These are phyloP conservation scores for Aureobasidium uvarum DNA, from an alignment of 2,329 filamentous ascomycete species.

Conservation along the genomic window DNA sequence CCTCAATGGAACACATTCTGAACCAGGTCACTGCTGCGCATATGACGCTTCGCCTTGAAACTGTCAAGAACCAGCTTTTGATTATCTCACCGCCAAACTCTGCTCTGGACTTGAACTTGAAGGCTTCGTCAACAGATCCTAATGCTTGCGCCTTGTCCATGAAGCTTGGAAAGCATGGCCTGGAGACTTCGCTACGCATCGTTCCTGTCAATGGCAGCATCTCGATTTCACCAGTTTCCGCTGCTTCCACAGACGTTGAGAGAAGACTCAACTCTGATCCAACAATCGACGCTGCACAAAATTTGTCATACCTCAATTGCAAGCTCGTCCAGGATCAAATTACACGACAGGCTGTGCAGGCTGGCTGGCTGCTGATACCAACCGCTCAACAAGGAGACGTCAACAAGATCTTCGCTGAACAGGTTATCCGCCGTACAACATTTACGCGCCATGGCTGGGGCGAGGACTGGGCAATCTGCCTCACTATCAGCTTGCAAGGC, in stretches of 20 bases:
- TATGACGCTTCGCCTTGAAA: constrained; percentile 66
- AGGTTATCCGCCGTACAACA: constrained; percentile 64
- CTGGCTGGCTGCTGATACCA: constrained; percentile 62
- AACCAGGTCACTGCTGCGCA: constrained; percentile 73
- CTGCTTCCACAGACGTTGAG: constrained; percentile 54
- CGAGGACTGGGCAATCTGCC: constrained; percentile 67
- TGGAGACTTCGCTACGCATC: constrained; percentile 60
- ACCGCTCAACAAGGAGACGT: constrained; percentile 53
- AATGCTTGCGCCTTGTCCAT: constrained; percentile 66
- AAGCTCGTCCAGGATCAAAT: constrained; percentile 62
- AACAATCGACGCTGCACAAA: constrained; percentile 56
- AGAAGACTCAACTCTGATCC: constrained; percentile 63
- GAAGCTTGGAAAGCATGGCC: constrained; percentile 64
- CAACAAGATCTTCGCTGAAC: constrained; percentile 60
- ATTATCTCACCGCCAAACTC: constrained; percentile 57
- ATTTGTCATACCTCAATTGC: constrained; percentile 63
- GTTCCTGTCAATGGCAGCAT: constrained; percentile 78
- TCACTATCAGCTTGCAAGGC: constrained; percentile 67
- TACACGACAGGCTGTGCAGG: constrained; percentile 57
- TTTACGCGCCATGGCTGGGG: constrained; percentile 72
- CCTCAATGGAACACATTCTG: constrained; percentile 74
- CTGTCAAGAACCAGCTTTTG: constrained; percentile 61
- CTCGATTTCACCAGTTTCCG: constrained; percentile 60
- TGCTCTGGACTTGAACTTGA: constrained; percentile 58
- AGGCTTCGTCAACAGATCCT: constrained; percentile 60